Percentiles rank a stretch among this genome's conserved stretches.
These are phyloP conservation scores for Calamus simplicifolius DNA, from an alignment of 176 grass and related monocot genomes.

Conservation along the genomic window DNA sequence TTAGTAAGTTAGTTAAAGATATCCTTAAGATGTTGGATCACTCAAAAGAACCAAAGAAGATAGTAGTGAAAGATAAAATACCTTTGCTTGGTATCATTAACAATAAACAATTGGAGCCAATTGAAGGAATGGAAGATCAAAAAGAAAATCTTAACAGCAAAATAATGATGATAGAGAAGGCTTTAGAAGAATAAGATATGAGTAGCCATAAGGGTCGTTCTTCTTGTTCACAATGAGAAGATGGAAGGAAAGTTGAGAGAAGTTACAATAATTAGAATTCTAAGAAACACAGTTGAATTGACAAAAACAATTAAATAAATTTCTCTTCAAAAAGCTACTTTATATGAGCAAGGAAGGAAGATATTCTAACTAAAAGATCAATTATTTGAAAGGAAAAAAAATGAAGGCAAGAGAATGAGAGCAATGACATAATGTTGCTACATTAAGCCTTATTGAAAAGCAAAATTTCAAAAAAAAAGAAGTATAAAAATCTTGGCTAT, in stretches of 20 bases:
- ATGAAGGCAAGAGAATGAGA: too few species aligned
- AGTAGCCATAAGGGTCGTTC: constrained; percentile 28
- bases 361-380: too few species aligned
- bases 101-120: constrained; percentile 24
- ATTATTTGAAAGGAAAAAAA: too few species aligned
- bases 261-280: too few species aligned
- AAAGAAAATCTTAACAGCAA: constrained; percentile 48
- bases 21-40: constrained; percentile 21
- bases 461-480: constrained; percentile 33
- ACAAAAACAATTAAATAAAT: too few species aligned
- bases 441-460: constrained; percentile 23
- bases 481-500: constrained; percentile 49
- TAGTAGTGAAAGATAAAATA: constrained; percentile 25
- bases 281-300: too few species aligned
- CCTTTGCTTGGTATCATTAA: constrained; percentile 21
- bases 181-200: constrained; percentile 35
- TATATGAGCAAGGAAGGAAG: too few species aligned
- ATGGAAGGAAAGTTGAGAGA: neutral
- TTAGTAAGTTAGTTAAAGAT: constrained; percentile 21
- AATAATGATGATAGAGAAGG: constrained; percentile 35
- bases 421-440: too few species aligned
- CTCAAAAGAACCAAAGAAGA: constrained; percentile 22
- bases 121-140: constrained; percentile 27
- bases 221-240: constrained; percentile 54
- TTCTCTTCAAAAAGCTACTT: too few species aligned